These are phyloP conservation scores for Pseudopediastrum boryanum DNA, from an alignment of 139 green algal genomes.

Conservation along the genomic window DNA sequence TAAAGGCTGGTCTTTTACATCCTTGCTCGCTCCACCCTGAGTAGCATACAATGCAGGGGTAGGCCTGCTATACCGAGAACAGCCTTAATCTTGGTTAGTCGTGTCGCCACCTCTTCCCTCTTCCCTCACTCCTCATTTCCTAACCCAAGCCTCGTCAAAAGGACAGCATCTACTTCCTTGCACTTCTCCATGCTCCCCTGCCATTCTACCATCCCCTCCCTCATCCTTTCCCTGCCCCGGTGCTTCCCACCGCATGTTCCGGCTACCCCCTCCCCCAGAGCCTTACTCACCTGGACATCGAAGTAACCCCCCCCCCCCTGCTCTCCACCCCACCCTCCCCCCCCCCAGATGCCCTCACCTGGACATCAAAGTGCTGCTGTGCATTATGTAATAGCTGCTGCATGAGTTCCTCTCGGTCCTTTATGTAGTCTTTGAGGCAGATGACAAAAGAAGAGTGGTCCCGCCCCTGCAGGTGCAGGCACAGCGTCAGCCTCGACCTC, in stretches of 20 bases:
- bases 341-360: neutral
- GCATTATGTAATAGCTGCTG: conserved; percentile 19
- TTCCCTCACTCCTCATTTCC: no score
- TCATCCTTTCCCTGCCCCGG: neutral
- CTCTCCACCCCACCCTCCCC: neutral
- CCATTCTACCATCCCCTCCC: neutral
- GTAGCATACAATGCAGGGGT: no score
- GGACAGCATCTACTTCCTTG: neutral
- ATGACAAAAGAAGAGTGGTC: conserved; percentile 73
- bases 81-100: no score
- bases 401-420: conserved; percentile 23
- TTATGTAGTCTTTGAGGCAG: conserved; percentile 54
- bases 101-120: no score
- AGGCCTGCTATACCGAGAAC: no score
- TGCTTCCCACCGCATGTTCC: no score
- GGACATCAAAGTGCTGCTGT: conserved; percentile 14
- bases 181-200: neutral
- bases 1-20: no score
- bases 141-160: no score
- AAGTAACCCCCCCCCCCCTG: neutral
- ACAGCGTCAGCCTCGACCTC: neutral
- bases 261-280: no score
- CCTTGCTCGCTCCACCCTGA: no score
- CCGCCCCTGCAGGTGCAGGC: conserved; percentile 45
- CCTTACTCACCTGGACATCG: neutral